These are phyloP conservation scores for Laguncularia racemosa DNA, from an alignment of 345 rosid species.

Conservation along the genomic window DNA sequence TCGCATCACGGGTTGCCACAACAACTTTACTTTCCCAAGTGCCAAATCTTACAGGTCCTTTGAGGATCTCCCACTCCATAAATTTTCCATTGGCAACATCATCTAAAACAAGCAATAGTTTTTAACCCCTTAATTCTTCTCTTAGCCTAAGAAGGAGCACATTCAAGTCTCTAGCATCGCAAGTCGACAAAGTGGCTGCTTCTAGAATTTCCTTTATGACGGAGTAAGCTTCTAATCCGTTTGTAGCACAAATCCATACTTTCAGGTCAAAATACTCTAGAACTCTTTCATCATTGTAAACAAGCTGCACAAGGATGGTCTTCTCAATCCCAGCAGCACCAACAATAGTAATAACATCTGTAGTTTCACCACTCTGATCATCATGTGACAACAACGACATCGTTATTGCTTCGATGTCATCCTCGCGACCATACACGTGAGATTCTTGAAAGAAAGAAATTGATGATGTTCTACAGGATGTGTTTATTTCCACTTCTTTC, in stretches of 20 bases:
- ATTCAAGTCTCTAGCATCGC: conserved; percentile 9
- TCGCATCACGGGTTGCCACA: conserved; percentile 17
- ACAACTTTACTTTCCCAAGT: conserved; percentile 14
- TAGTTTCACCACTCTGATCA: not conserved
- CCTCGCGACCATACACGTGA: conserved; percentile 20
- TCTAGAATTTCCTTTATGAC: conserved; percentile 18
- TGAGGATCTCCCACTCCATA: conserved; percentile 17
- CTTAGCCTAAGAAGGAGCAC: conserved; percentile 20
- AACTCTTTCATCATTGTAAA: conserved; percentile 13
- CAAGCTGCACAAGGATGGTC: conserved; percentile 9
- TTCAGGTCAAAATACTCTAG: conserved; percentile 12
- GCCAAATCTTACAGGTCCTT: conserved; percentile 12
- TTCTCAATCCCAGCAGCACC: conserved; percentile 12
- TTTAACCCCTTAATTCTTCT: conserved; percentile 10
- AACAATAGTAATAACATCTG: not conserved
- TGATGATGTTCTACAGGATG: not conserved
- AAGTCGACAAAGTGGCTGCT: conserved; percentile 4
- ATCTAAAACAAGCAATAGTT: conserved; percentile 20
- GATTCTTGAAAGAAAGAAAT: conserved; percentile 16
- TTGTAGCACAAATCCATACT: conserved; percentile 20
- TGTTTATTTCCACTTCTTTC: not conserved
- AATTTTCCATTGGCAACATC: conserved; percentile 16
- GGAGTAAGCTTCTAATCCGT: conserved; percentile 3
- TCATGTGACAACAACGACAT: conserved; percentile 5
- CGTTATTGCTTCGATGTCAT: conserved; percentile 12